Percentiles rank a stretch among this genome's conserved stretches.
Evolutionary conservation across 495 filamentous ascomycete genomes (phyloP).

Genomic region (Aspergillus cavernicola): DNA sequence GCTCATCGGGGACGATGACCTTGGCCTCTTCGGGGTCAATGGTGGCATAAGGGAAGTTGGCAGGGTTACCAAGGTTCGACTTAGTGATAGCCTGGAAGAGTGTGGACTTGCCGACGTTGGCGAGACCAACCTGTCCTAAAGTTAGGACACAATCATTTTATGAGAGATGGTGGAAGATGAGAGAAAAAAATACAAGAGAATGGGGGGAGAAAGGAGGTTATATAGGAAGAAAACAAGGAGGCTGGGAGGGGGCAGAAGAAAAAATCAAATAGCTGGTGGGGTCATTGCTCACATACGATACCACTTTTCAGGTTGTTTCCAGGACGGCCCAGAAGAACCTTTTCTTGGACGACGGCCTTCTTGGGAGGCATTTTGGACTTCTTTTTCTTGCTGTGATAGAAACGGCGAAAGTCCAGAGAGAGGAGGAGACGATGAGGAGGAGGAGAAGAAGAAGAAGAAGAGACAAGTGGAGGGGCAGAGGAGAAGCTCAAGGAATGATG

Average conservation of each 20-base stretch:
- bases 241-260: conserved; percentile 31
- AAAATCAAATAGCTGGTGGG: conserved; percentile 35
- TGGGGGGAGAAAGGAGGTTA: conserved; percentile 18
- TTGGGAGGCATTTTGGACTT: conserved; percentile 51
- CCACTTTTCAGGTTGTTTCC: conserved; percentile 99
- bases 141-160: conserved; percentile 13
- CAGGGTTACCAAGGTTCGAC: conserved; percentile 94
- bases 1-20: conserved; percentile 94
- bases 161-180: conserved; percentile 25
- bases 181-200: conserved; percentile 14
- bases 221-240: conserved; percentile 19
- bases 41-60: conserved; percentile 99
- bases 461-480: conserved; percentile 23
- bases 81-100: conserved; percentile 99
- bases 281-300: conserved; percentile 77
- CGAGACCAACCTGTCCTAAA: conserved; percentile 78
- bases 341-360: conserved; percentile 52
- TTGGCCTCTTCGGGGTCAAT: conserved; percentile 98
- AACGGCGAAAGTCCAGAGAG: conserved; percentile 35
- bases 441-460: conserved; percentile 17
- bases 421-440: conserved; percentile 25
- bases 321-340: conserved; percentile 76
- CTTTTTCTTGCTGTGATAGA: conserved; percentile 45
- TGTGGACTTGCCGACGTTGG: conserved; percentile 99
- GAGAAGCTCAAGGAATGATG: conserved; percentile 19